Percentiles rank a stretch among this genome's conserved stretches.
Evolutionary conservation across 2,329 filamentous ascomycete genomes (phyloP).

Genomic region (Exophiala phaeomuriformis): DNA sequence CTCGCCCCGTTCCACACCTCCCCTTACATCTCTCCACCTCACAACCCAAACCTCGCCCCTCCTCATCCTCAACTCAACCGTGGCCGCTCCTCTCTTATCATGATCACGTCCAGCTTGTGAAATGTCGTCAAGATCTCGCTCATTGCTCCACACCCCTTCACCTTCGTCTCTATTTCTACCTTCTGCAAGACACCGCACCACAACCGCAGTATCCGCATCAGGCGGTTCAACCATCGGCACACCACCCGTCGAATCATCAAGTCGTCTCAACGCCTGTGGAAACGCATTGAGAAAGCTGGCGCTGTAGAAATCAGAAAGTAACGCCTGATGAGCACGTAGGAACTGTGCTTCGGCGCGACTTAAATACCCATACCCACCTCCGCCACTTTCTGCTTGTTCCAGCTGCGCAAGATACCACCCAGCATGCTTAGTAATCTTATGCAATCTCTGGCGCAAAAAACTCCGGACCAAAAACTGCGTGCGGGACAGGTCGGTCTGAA

Average conservation of each 20-base stretch:
- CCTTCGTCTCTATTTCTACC: not conserved
- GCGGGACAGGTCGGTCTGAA: slow-evolving; percentile 91
- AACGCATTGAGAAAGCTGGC: slow-evolving; percentile 79
- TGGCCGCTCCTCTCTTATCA: slow-evolving; percentile 22
- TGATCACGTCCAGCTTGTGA: not conserved
- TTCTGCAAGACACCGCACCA: slow-evolving; percentile 53
- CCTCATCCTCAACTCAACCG: slow-evolving; percentile 36
- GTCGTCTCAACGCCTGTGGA: slow-evolving; percentile 66
- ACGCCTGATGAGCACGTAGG: slow-evolving; percentile 72
- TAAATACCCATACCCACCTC: slow-evolving; percentile 41
- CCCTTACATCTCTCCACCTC: slow-evolving; percentile 66
- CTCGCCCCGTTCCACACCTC: slow-evolving; percentile 38
- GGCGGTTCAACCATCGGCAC: slow-evolving; percentile 88
- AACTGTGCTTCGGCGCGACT: slow-evolving; percentile 74
- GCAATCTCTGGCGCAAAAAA: slow-evolving; percentile 73
- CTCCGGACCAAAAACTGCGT: slow-evolving; percentile 86
- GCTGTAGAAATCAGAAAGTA: slow-evolving; percentile 78
- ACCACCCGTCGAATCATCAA: slow-evolving; percentile 80
- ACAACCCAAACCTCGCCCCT: slow-evolving; percentile 62
- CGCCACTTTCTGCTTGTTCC: not conserved
- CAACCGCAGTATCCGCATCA: slow-evolving; percentile 75
- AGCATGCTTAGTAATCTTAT: slow-evolving; percentile 54
- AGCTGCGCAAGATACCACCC: slow-evolving; percentile 43
- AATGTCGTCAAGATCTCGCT: slow-evolving; percentile 10
- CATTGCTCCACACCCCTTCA: slow-evolving; percentile 26